Evolutionary conservation across 176 grass and related monocot genomes (phyloP).

Genomic region (Chrysopogon serrulatus): DNA sequence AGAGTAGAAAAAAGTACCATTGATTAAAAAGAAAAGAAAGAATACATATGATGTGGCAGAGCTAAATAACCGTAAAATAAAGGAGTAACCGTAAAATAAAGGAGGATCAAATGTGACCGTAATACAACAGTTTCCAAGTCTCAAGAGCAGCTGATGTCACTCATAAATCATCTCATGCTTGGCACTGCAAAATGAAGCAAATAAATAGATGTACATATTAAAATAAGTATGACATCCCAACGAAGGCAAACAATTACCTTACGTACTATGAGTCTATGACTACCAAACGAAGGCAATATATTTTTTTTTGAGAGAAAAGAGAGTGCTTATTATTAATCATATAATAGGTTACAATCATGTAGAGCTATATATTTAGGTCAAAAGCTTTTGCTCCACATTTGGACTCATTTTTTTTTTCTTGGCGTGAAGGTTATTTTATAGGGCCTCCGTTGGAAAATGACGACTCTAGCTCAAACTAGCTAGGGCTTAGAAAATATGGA

Average conservation of each 20-base stretch:
- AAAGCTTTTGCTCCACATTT: neutral
- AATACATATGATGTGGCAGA: too few species aligned
- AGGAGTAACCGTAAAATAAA: neutral
- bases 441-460: neutral
- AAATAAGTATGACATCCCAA: neutral
- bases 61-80: too few species aligned
- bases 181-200: neutral
- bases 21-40: neutral
- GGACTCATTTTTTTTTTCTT: neutral
- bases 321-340: neutral
- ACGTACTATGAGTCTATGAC: neutral
- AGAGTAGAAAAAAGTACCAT: too few species aligned
- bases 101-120: neutral
- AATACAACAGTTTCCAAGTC: neutral
- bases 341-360: neutral
- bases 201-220: neutral
- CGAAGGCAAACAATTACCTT: neutral
- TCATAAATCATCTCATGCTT: neutral
- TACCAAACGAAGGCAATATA: neutral
- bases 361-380: neutral
- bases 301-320: neutral
- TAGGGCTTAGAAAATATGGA: neutral
- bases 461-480: neutral
- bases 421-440: neutral
- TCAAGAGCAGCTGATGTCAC: neutral